phyloP scores from a whole-genome alignment of 2,329 filamentous ascomycete genomes.

The Tolypocladium nubicola region DNA sequence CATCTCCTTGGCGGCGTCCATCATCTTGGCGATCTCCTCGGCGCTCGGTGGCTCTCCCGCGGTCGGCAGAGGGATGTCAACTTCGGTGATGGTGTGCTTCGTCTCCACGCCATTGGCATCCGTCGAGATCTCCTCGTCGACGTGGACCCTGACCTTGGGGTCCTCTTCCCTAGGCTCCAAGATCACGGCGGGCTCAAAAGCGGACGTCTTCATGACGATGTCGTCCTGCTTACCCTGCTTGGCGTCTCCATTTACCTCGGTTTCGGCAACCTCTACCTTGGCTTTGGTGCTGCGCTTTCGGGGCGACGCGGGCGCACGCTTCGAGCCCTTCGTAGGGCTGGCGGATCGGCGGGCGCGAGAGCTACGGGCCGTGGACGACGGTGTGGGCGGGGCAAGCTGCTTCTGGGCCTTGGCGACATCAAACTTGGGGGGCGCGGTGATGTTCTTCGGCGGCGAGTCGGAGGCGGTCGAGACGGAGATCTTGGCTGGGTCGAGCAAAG shows the following conservation, averaged over 20 bases:
- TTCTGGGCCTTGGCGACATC: constrained; percentile 39
- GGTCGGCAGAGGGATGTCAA: constrained; percentile 55
- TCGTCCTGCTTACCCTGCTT: constrained; percentile 20
- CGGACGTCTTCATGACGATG: constrained; percentile 32
- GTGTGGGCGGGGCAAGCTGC: constrained; percentile 37
- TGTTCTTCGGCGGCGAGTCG: constrained; percentile 63
- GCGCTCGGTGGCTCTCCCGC: constrained; percentile 59
- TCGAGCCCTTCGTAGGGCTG: constrained; percentile 43
- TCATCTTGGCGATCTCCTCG: constrained; percentile 72
- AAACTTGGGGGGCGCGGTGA: constrained; percentile 73
- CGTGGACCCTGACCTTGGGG: constrained; percentile 55
- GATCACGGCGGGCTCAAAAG: constrained; percentile 36
- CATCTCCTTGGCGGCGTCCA: constrained; percentile 80
- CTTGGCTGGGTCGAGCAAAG: constrained; percentile 80
- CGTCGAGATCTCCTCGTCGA: constrained; percentile 52
- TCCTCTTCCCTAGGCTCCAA: constrained; percentile 45
- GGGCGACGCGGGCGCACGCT: constrained; percentile 39
- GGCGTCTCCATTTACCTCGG: constrained; percentile 18
- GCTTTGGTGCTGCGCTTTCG: constrained; percentile 40
- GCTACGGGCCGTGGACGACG: constrained; percentile 31
- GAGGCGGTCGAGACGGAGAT: constrained; percentile 52
- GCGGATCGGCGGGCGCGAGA: constrained; percentile 43
- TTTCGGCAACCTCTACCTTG: constrained; percentile 28
- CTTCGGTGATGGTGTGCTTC: constrained; percentile 61
- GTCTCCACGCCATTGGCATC: constrained; percentile 49